Conservation (phyloP, 176 grass and related monocot genomes). For the Raddia distichophylla region DNA sequence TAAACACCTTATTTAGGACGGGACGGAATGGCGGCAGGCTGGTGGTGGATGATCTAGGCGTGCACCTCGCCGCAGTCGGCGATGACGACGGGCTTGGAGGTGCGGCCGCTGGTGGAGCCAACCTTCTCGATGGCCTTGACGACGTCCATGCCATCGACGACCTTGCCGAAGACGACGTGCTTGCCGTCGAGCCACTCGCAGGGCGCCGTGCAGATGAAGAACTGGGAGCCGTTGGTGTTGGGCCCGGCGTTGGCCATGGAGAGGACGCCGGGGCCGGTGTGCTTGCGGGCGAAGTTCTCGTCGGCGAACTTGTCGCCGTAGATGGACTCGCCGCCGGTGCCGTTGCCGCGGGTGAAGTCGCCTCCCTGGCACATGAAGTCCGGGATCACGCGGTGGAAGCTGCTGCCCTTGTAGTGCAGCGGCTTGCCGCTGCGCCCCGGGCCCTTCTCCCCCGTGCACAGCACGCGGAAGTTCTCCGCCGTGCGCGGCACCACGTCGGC, state of each 20-base stretch:
- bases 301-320: constrained; percentile 79
- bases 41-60: constrained; percentile 24
- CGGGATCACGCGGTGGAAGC: constrained; percentile 81
- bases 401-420: constrained; percentile 66
- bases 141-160: constrained; percentile 56
- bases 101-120: constrained; percentile 36
- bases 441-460: constrained; percentile 80
- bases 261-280: constrained; percentile 41
- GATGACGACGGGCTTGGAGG: constrained; percentile 46
- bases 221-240: constrained; percentile 83
- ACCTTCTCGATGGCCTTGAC: constrained; percentile 57
- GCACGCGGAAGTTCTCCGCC: constrained; percentile 78
- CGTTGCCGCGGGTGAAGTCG: constrained; percentile 77
- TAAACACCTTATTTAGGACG: constrained; percentile 5
- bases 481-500: constrained; percentile 43
- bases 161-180: constrained; percentile 72
- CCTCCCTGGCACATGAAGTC: constrained; percentile 89
- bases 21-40: too few species aligned
- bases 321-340: constrained; percentile 77
- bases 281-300: constrained; percentile 69
- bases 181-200: constrained; percentile 65
- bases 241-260: constrained; percentile 82
- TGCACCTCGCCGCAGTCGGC: constrained; percentile 70
- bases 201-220: constrained; percentile 75
- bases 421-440: constrained; percentile 45